Evolutionary conservation across 1,284 basidiomycete genomes (phyloP).

Genomic region (Ganoderma resinaceum): DNA sequence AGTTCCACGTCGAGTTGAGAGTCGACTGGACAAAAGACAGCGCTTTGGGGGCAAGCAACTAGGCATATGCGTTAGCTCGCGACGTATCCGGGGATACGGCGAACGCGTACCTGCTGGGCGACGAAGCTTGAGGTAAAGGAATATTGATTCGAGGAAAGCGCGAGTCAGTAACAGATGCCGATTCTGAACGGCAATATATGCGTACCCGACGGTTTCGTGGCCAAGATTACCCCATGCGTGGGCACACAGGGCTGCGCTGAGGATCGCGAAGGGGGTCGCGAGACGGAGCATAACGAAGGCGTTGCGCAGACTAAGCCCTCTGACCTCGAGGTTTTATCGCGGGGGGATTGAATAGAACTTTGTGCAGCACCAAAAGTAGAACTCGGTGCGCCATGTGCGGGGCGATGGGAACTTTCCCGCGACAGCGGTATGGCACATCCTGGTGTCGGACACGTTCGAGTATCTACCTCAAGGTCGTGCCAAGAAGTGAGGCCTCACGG

Average conservation of each 20-base stretch:
- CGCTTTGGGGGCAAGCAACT: slow-evolving; percentile 20
- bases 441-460: neutral
- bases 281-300: neutral
- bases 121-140: slow-evolving; percentile 6
- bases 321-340: neutral
- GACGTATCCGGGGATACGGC: neutral
- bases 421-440: neutral
- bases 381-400: neutral
- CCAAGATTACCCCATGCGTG: slow-evolving; percentile 20
- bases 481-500: neutral
- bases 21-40: slow-evolving; percentile 15
- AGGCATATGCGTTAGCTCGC: neutral
- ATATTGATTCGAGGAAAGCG: neutral
- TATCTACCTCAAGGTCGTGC: neutral
- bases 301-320: neutral
- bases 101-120: slow-evolving; percentile 4
- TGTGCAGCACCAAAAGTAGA: neutral
- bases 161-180: too few species aligned
- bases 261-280: neutral
- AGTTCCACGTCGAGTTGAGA: slow-evolving; percentile 13
- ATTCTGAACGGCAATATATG: neutral
- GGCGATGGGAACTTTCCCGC: slow-evolving; percentile 2
- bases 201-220: slow-evolving; percentile 18
- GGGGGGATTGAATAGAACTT: neutral
- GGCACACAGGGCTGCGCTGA: neutral